Conservation (phyloP, 2,329 filamentous ascomycete genomes). For the Dactylonectria estremocensis region DNA sequence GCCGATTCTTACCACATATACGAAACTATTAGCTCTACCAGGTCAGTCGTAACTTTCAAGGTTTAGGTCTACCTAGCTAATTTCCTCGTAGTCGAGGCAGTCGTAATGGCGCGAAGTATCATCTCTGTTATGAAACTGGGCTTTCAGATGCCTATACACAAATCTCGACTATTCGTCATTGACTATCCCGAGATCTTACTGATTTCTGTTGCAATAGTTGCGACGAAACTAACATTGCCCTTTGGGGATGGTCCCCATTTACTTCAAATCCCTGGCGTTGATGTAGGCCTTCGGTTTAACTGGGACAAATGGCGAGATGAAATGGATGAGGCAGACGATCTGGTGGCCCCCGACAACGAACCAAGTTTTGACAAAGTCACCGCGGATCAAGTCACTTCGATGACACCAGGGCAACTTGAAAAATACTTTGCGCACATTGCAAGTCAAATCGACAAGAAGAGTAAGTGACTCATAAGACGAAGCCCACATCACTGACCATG, state of each 20-base stretch:
- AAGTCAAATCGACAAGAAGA: slow-evolving; percentile 51
- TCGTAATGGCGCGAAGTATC: slow-evolving; percentile 62
- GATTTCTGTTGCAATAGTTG: slow-evolving; percentile 79
- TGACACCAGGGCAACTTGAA: slow-evolving; percentile 74
- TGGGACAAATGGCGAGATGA: slow-evolving; percentile 79
- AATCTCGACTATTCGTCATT: slow-evolving; percentile 62
- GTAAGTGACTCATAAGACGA: slow-evolving; percentile 42
- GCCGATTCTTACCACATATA: slow-evolving; percentile 77
- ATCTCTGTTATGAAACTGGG: slow-evolving; percentile 65
- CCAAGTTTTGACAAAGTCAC: slow-evolving; percentile 66
- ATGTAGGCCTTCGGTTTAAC: slow-evolving; percentile 63
- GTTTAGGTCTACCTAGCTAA: slow-evolving; percentile 45
- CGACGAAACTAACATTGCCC: slow-evolving; percentile 85
- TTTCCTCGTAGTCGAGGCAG: slow-evolving; percentile 67
- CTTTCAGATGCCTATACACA: slow-evolving; percentile 65
- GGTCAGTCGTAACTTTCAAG: slow-evolving; percentile 61
- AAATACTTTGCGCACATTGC: slow-evolving; percentile 70
- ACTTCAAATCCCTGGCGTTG: slow-evolving; percentile 28
- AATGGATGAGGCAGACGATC: slow-evolving; percentile 53
- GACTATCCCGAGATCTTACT: slow-evolving; percentile 83
- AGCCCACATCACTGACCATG: too few relatives aligned
- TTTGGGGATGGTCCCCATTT: slow-evolving; percentile 72
- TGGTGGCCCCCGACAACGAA: slow-evolving; percentile 27
- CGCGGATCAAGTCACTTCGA: slow-evolving; percentile 73
- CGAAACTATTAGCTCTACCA: slow-evolving; percentile 82